Evolutionary conservation across 2,329 filamentous ascomycete species (phyloP).

Genomic region (Colletotrichum viniferum): DNA sequence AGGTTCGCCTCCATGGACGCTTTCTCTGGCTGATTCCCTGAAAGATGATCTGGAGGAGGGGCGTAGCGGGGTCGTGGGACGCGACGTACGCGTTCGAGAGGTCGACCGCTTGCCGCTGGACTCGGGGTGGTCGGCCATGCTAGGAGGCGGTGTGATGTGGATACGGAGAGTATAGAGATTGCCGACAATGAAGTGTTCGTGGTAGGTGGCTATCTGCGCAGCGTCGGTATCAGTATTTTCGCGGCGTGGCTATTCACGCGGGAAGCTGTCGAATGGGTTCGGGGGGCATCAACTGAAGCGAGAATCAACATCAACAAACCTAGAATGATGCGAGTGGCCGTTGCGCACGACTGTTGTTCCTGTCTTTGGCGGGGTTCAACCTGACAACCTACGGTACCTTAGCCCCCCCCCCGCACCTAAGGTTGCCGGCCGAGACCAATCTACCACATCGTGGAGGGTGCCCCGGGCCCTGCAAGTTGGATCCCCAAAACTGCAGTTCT

Average conservation of each 20-base stretch:
- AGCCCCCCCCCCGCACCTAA: background rate
- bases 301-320: background rate
- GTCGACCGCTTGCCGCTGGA: slow-evolving; percentile 49
- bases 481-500: background rate
- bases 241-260: background rate
- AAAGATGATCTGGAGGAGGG: slow-evolving; percentile 89
- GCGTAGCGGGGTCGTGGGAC: slow-evolving; percentile 90
- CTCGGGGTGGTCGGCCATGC: slow-evolving; percentile 28
- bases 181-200: background rate
- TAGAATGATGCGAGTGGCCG: background rate
- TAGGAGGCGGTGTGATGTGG: background rate
- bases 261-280: slow-evolving; percentile 16
- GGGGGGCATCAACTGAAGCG: slow-evolving; percentile 20
- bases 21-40: slow-evolving; percentile 72
- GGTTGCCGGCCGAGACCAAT: background rate
- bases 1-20: slow-evolving; percentile 48
- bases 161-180: background rate
- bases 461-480: background rate
- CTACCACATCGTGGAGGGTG: background rate
- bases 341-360: background rate
- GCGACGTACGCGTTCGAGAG: slow-evolving; percentile 69
- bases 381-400: background rate
- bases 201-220: background rate
- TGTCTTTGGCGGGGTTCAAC: background rate
- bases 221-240: background rate